A percentile compares a stretch with the other conserved stretches of the same genome.
These are phyloP conservation scores for Acacia confusa DNA, from an alignment of 306 rosid genomes.

Conservation along the genomic window DNA sequence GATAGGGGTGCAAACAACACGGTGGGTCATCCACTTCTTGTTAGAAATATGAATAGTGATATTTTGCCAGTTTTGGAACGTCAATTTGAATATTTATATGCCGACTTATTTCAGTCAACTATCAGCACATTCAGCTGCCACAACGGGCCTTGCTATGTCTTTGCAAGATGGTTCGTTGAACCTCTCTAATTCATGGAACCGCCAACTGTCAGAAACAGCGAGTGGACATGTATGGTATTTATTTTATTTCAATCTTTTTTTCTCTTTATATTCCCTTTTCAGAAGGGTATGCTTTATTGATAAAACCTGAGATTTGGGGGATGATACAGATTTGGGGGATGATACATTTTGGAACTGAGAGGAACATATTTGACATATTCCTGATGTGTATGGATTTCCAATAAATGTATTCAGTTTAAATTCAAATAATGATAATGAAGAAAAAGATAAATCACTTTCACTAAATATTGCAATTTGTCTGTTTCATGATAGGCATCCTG, in stretches of 20 bases:
- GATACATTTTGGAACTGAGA: background rate
- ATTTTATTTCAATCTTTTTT: conserved; percentile 24
- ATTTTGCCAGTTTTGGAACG: conserved; percentile 3
- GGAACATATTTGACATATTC: conserved; percentile 16
- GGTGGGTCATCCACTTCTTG: conserved; percentile 47
- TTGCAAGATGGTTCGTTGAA: conserved; percentile 83
- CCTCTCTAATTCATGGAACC: conserved; percentile 91
- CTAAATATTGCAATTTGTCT: conserved; percentile 10
- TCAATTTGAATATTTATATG: conserved; percentile 21
- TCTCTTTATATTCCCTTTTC: conserved; percentile 6
- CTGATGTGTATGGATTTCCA: conserved; percentile 2
- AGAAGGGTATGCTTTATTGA: background rate
- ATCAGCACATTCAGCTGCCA: conserved; percentile 83
- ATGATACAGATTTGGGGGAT: conserved; percentile 17
- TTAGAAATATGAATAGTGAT: conserved; percentile 12
- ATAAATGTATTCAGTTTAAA: background rate
- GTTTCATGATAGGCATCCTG: conserved; percentile 2
- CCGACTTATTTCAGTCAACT: conserved; percentile 50
- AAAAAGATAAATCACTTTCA: background rate
- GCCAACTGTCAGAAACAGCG: conserved; percentile 84
- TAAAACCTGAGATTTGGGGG: conserved; percentile 25
- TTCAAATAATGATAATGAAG: background rate
- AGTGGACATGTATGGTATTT: conserved; percentile 64
- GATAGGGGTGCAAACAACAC: conserved; percentile 81
- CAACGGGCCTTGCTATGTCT: conserved; percentile 76